Conservation (phyloP, 2,329 filamentous ascomycete species). For the Metarhizium brunneum region DNA sequence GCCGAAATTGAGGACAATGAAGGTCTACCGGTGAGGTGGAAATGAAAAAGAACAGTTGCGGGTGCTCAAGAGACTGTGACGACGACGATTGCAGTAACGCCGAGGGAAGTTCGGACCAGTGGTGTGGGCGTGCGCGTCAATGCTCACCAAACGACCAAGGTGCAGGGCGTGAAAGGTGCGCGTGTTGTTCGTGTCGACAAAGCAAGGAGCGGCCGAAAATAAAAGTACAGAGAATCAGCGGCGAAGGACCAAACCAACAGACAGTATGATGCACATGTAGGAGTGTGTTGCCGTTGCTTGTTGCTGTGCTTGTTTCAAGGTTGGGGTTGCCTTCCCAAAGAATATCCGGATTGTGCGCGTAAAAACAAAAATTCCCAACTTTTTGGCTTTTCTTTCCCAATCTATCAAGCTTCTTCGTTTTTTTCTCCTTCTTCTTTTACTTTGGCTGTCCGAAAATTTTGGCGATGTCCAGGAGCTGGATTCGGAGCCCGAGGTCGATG, state of each 20-base stretch:
- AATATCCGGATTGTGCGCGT: background rate
- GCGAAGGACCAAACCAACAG: conserved; percentile 6
- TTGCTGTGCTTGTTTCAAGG: background rate
- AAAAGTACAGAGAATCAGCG: conserved; percentile 29
- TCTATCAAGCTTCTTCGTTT: background rate
- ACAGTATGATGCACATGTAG: background rate
- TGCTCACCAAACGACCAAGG: background rate
- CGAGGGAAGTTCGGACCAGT: background rate
- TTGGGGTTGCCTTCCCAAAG: conserved; percentile 3
- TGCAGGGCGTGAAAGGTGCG: background rate
- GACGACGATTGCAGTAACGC: background rate
- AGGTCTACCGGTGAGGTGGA: background rate
- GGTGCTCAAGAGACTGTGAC: conserved; percentile 1
- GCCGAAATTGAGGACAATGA: background rate
- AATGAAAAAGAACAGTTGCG: background rate
- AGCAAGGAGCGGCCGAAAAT: conserved; percentile 14
- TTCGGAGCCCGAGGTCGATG: background rate
- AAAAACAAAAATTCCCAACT: background rate
- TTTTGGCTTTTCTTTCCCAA: background rate
- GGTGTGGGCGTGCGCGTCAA: background rate
- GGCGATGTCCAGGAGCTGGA: background rate
- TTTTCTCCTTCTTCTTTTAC: background rate
- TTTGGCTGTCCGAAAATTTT: background rate
- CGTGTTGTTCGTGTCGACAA: conserved; percentile 5
- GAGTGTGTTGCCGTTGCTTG: background rate